Base-by-base conservation (phyloP, 2,329 filamentous ascomycete genomes). In the Pseudogymnoascus sp. region DNA sequence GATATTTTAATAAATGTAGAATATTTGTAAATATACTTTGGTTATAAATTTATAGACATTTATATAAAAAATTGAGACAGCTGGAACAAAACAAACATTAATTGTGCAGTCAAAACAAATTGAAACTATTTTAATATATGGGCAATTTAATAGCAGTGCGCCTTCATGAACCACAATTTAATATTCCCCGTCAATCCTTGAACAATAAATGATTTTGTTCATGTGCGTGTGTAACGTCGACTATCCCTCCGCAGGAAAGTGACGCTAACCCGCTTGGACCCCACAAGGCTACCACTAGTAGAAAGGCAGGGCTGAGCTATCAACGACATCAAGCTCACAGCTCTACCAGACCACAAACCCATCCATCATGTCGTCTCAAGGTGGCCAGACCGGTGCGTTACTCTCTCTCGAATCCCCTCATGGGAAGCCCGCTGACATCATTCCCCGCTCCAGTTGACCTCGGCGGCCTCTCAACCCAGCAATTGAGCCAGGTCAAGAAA, bases 401-500 rank as follows among this genome's bases (percentile, higher is more conserved):
- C 8, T 18, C n/a, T 5, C n/a, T 56, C 4, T 0, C 6, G 5
- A 18, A 31, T 1, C 6, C 5, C 8, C 16, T 11, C 10, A 38
- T 23, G 7, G n/a, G 12, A 18, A 21, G 6, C n/a, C 21, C 10
- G 18, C 34, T 60, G 34, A 60, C 34, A 40, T 7, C 12, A 25
- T 60, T 11, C 1, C 34, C 34, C 18, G 34, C 59, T 2, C 1
- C 70, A 81, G 82, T 90, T 69, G 86, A 90, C 73, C 81, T 99
- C 71, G 86, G 88, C 70, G 86, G 84, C 66, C 88, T 99, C 71
- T 89, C 89, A 70, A 82, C 88, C 25, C 90, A 91, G 69, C 93
- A 97, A 78, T 89, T 99, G 69, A 88, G 86, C 69, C 87, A 91
- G 70, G 88, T 99, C 69, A 97, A 99, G 82, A 92, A 95, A 76